phyloP scores from a whole-genome alignment of 2,329 filamentous ascomycete genomes.

The Tolypocladium amazonense region DNA sequence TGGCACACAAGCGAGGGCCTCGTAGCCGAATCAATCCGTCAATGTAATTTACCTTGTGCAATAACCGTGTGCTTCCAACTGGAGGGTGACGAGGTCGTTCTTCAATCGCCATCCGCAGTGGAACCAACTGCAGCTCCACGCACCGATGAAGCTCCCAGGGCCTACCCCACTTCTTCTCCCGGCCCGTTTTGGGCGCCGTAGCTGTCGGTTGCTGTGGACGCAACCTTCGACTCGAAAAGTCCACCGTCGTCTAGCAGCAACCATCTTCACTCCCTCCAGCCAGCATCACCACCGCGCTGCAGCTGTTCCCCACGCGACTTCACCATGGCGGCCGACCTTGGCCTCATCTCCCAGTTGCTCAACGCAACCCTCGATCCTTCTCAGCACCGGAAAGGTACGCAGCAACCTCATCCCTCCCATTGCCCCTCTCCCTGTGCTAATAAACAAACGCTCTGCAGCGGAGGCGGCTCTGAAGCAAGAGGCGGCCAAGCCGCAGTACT shows the following conservation, averaged over 20 bases:
- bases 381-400: slow-evolving; percentile 79
- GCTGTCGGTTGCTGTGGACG: neutral
- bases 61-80: neutral
- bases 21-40: neutral
- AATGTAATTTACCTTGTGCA: too few relatives aligned
- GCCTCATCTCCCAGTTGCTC: slow-evolving; percentile 67
- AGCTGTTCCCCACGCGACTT: slow-evolving; percentile 9
- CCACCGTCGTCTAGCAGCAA: neutral
- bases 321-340: slow-evolving; percentile 47
- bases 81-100: neutral
- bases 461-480: slow-evolving; percentile 70
- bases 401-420: slow-evolving; percentile 5
- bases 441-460: slow-evolving; percentile 43
- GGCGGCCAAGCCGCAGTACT: slow-evolving; percentile 78
- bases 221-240: neutral
- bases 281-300: slow-evolving; percentile 8
- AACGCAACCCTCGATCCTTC: slow-evolving; percentile 81
- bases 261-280: neutral
- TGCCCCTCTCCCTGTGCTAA: slow-evolving; percentile 22
- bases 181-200: neutral
- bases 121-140: neutral
- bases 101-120: too few relatives aligned
- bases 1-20: neutral
- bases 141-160: neutral
- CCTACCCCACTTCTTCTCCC: neutral